Evolutionary conservation across 2,329 filamentous ascomycete genomes (phyloP).

Genomic region (Coniochaeta hoffmannii): DNA sequence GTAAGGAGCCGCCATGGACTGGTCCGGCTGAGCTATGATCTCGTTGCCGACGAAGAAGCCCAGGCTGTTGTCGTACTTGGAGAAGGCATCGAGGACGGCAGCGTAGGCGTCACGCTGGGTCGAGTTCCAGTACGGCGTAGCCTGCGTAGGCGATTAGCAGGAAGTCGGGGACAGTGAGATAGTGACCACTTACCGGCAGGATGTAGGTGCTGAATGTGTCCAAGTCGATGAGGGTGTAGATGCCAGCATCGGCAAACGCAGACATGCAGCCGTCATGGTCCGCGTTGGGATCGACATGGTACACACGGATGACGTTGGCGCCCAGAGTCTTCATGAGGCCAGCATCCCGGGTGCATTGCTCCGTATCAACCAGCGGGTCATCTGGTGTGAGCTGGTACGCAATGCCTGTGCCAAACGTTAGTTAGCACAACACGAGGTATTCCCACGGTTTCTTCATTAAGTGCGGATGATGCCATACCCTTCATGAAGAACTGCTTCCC

Average conservation of each 20-base stretch:
- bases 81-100: slow-evolving; percentile 70
- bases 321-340: slow-evolving; percentile 72
- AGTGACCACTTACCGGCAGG: slow-evolving; percentile 39
- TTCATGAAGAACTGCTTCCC: slow-evolving; percentile 81
- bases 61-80: slow-evolving; percentile 69
- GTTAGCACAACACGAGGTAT: slow-evolving; percentile 7
- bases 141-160: slow-evolving; percentile 29
- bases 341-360: slow-evolving; percentile 71
- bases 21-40: slow-evolving; percentile 58
- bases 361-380: slow-evolving; percentile 69
- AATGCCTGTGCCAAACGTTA: slow-evolving; percentile 45
- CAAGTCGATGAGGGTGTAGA: slow-evolving; percentile 79
- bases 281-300: slow-evolving; percentile 68
- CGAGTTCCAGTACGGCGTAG: slow-evolving; percentile 61
- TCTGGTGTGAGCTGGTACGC: slow-evolving; percentile 59
- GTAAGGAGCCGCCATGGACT: slow-evolving; percentile 64
- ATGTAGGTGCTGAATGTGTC: slow-evolving; percentile 69
- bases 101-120: slow-evolving; percentile 62
- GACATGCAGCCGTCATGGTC: slow-evolving; percentile 77
- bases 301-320: slow-evolving; percentile 78
- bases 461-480: slow-evolving; percentile 38
- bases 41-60: slow-evolving; percentile 89
- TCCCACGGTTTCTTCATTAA: not conserved
- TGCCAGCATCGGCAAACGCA: slow-evolving; percentile 69
- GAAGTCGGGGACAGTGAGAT: not conserved